These are phyloP conservation scores for Penicillium paneum DNA, from an alignment of 2,329 filamentous ascomycete genomes.

Conservation along the genomic window DNA sequence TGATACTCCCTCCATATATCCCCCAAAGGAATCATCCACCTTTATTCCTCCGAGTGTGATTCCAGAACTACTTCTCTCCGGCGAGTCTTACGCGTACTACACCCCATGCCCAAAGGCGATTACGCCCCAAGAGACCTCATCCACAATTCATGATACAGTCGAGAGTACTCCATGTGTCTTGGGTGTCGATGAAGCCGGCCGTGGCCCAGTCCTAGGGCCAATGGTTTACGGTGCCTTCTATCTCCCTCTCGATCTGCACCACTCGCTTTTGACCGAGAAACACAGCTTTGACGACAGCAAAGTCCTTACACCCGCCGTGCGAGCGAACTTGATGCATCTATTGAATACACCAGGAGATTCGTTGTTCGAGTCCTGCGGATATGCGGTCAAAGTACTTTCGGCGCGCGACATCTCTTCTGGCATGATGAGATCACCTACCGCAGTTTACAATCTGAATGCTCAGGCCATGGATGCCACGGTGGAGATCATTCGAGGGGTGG, in stretches of 20 bases:
- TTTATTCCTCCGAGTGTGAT: constrained; percentile 71
- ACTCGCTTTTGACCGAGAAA: constrained; percentile 69
- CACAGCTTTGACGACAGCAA: constrained; percentile 96
- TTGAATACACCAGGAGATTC: constrained; percentile 65
- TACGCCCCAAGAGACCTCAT: constrained; percentile 41
- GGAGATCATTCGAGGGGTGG: constrained; percentile 71
- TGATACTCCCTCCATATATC: constrained; percentile 14
- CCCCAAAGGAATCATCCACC: constrained; percentile 32
- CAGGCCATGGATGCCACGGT: constrained; percentile 94
- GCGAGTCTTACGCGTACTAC: constrained; percentile 69
- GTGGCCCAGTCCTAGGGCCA: constrained; percentile 83
- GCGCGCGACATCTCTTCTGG: constrained; percentile 76
- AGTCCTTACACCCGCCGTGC: constrained; percentile 76
- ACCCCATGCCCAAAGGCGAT: constrained; percentile 65
- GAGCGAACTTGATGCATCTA: constrained; percentile 66
- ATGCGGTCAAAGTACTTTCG: constrained; percentile 77
- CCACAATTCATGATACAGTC: constrained; percentile 31
- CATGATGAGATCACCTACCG: constrained; percentile 62
- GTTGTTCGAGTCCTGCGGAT: constrained; percentile 67
- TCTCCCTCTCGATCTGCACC: constrained; percentile 60
- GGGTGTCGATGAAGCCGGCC: constrained; percentile 89
- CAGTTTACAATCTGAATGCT: constrained; percentile 84
- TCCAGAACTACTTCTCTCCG: constrained; percentile 54
- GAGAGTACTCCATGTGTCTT: constrained; percentile 65
- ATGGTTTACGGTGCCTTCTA: constrained; percentile 73